Evolutionary conservation across 768 basidiomycete genomes (phyloP).

Genomic region (Agaricus blazei): DNA sequence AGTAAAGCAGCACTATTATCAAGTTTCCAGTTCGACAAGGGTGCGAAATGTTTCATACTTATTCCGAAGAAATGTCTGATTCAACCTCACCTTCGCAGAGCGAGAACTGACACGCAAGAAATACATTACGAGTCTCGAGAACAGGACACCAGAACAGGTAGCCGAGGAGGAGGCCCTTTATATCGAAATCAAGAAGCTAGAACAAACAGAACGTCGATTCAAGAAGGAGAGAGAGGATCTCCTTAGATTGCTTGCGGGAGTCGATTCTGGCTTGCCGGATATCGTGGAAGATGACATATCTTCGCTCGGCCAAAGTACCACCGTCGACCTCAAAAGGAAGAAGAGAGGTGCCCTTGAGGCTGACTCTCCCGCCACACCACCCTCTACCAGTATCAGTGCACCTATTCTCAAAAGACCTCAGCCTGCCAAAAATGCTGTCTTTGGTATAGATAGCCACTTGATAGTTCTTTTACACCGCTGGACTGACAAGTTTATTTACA

Average conservation of each 20-base stretch:
- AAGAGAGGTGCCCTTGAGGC: conserved; percentile 38
- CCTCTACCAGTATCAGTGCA: conserved; percentile 23
- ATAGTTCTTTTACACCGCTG: neutral
- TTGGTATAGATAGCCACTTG: conserved; percentile 37
- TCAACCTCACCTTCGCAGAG: conserved; percentile 37
- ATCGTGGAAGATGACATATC: conserved; percentile 64
- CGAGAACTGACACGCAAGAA: conserved; percentile 86
- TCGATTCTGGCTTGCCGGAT: conserved; percentile 82
- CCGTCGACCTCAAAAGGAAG: conserved; percentile 55
- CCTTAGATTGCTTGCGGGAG: conserved; percentile 74
- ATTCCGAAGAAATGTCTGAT: neutral
- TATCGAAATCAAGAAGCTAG: conserved; percentile 89
- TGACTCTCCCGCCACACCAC: conserved; percentile 48
- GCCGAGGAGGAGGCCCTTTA: conserved; percentile 95
- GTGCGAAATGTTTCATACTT: conserved; percentile 29
- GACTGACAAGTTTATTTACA: conserved; percentile 19
- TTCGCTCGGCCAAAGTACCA: conserved; percentile 37
- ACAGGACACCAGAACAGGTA: conserved; percentile 83
- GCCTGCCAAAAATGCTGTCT: conserved; percentile 51
- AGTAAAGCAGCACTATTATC: conserved; percentile 62
- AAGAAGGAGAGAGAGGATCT: conserved; percentile 86
- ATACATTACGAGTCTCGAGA: conserved; percentile 83
- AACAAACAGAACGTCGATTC: conserved; percentile 87
- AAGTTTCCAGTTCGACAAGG: conserved; percentile 85
- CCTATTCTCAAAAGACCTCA: conserved; percentile 37